These are phyloP conservation scores for Dryas drummondii DNA, from an alignment of 306 rosid species.

Conservation along the genomic window DNA sequence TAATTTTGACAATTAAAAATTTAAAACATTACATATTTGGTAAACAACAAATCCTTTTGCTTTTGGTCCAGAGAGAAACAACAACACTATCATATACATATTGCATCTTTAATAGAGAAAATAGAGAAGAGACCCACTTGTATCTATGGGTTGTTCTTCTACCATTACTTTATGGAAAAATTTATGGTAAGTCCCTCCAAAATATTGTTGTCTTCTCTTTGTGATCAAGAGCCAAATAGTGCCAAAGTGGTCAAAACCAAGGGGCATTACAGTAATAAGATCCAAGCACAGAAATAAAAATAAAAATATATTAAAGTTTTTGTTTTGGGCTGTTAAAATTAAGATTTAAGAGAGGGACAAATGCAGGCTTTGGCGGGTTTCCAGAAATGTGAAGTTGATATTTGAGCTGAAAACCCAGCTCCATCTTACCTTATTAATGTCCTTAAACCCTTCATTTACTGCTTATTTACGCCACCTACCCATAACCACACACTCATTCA, in stretches of 20 bases:
- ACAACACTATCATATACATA: no score
- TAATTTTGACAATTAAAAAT: no score
- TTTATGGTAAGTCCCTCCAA: no score
- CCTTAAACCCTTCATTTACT: slow-evolving; percentile 27
- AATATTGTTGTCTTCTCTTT: neutral
- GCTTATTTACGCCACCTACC: slow-evolving; percentile 32
- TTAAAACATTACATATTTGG: no score
- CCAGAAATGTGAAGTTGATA: slow-evolving; percentile 40
- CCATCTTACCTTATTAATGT: slow-evolving; percentile 45
- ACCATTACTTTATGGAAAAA: no score
- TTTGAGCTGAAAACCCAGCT: slow-evolving; percentile 40
- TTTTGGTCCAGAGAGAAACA: no score
- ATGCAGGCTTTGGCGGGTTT: slow-evolving; percentile 47
- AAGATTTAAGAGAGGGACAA: slow-evolving; percentile 16
- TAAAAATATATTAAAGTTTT: no score
- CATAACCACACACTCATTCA: neutral
- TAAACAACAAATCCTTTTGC: no score
- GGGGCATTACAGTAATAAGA: slow-evolving; percentile 5
- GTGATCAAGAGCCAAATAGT: neutral
- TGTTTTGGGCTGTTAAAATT: no score
- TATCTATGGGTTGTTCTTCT: no score
- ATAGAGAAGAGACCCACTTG: no score
- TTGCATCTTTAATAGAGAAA: no score
- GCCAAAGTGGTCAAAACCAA: neutral
- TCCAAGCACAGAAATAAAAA: neutral